A percentile compares a stretch with the other conserved stretches of the same genome.
Conservation (phyloP, 805 yeast species). For the Starmerella bombicola region DNA sequence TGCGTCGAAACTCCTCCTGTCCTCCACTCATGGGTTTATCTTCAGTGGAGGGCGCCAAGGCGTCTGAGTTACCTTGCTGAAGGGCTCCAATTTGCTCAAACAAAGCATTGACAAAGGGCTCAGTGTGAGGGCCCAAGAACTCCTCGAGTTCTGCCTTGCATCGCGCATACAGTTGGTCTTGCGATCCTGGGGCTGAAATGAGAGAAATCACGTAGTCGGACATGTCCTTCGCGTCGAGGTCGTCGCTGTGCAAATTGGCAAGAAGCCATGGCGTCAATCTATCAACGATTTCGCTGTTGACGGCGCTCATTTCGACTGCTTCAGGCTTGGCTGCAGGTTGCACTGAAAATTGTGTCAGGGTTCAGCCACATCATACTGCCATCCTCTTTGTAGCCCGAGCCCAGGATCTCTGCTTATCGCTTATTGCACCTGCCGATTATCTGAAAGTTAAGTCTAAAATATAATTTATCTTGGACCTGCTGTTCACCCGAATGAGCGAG, state of each 20-base stretch:
- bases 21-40: conserved; percentile 17
- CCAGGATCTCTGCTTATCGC: too few relatives aligned
- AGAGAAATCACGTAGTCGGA: conserved; percentile 37
- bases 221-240: conserved; percentile 26
- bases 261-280: conserved; percentile 19
- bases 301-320: conserved; percentile 1
- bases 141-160: conserved; percentile 32
- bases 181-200: conserved; percentile 30
- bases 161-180: conserved; percentile 27
- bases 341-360: too few relatives aligned
- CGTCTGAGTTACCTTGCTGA: conserved; percentile 4
- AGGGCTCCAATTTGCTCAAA: conserved; percentile 25
- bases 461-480: too few relatives aligned
- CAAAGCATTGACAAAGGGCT: conserved; percentile 28
- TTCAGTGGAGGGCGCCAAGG: neutral
- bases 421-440: too few relatives aligned
- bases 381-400: too few relatives aligned
- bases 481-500: too few relatives aligned
- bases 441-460: too few relatives aligned
- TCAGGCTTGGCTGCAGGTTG: too few relatives aligned
- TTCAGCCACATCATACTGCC: too few relatives aligned
- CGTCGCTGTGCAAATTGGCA: conserved; percentile 9
- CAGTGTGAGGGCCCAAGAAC: conserved; percentile 30
- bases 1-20: conserved; percentile 24
- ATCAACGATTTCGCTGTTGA: conserved; percentile 9